Conservation (phyloP, 2,329 filamentous ascomycete species). For the Fusarium temperatum region DNA sequence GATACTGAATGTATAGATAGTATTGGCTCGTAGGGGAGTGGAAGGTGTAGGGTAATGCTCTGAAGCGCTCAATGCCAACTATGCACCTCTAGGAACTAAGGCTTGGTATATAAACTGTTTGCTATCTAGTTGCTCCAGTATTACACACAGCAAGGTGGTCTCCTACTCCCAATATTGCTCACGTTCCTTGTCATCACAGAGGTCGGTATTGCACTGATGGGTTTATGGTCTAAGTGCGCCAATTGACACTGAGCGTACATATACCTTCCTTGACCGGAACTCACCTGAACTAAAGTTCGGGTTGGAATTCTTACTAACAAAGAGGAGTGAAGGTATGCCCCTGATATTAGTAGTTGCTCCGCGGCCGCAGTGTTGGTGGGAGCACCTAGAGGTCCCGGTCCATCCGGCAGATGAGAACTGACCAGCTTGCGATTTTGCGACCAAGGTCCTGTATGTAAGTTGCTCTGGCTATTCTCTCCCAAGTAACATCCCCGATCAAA, state of each 20-base stretch:
- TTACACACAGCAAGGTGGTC: not conserved
- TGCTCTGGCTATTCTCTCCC: not conserved
- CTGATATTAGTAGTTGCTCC: constrained; percentile 8
- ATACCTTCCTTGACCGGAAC: not conserved
- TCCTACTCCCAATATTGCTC: not conserved
- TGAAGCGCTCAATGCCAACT: not conserved
- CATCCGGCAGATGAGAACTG: not conserved
- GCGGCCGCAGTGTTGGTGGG: not conserved
- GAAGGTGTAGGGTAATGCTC: not conserved
- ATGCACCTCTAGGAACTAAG: too few relatives aligned
- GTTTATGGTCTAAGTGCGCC: not conserved
- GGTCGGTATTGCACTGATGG: not conserved
- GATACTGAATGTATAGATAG: too few relatives aligned
- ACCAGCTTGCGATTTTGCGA: not conserved
- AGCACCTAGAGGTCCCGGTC: not conserved
- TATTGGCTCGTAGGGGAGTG: not conserved
- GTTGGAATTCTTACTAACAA: not conserved
- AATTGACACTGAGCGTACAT: not conserved
- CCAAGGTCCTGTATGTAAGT: not conserved
- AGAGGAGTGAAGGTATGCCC: not conserved
- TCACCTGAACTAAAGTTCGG: not conserved
- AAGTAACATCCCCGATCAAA: not conserved
- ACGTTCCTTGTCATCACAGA: not conserved
- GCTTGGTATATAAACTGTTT: not conserved
- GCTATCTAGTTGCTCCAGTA: not conserved